A percentile compares a stretch with the other conserved stretches of the same genome.
These are phyloP conservation scores for Gaeumannomyces tritici DNA, from an alignment of 2,329 filamentous ascomycete genomes.

Conservation along the genomic window DNA sequence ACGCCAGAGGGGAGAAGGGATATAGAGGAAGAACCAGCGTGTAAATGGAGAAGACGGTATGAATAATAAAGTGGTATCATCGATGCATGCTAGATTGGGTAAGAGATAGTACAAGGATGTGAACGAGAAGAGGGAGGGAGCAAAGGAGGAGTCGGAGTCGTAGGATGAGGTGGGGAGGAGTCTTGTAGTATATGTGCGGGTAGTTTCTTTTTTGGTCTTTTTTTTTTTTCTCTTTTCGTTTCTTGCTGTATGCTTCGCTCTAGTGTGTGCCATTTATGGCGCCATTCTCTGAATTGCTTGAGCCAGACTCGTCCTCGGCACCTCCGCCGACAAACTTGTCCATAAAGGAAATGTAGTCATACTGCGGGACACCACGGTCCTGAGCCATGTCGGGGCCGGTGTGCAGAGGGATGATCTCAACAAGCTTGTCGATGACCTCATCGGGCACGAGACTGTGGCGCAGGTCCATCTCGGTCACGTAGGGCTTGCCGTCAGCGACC, in stretches of 20 bases:
- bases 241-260: no score
- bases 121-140: neutral
- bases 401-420: constrained; percentile 78
- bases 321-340: constrained; percentile 60
- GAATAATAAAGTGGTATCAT: neutral
- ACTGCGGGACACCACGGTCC: constrained; percentile 78
- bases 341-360: constrained; percentile 97
- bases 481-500: constrained; percentile 96
- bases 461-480: constrained; percentile 95
- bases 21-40: neutral
- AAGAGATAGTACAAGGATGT: neutral
- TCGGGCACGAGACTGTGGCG: constrained; percentile 92
- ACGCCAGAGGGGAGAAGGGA: neutral
- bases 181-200: neutral
- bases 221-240: neutral
- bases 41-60: neutral
- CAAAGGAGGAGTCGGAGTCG: neutral
- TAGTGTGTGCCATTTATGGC: neutral
- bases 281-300: neutral
- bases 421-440: constrained; percentile 88
- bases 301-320: constrained; percentile 5
- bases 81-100: neutral
- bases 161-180: neutral
- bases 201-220: neutral
- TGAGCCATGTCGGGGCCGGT: constrained; percentile 74